phyloP scores from a whole-genome alignment of 345 rosid species.

The Melaleuca quinquenervia region DNA sequence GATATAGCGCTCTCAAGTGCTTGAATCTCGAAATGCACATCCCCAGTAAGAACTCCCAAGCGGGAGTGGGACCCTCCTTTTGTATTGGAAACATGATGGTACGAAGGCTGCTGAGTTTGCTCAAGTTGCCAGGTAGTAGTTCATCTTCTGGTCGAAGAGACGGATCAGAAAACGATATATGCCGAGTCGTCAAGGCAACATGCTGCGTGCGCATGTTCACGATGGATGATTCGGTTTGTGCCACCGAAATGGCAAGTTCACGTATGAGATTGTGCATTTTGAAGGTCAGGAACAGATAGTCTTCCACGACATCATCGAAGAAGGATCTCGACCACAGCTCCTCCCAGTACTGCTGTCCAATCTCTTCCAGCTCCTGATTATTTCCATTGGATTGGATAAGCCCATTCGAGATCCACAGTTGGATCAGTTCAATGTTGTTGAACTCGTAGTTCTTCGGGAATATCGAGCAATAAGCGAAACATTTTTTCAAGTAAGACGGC shows the following conservation, averaged over 20 bases:
- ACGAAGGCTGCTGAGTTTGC: background rate
- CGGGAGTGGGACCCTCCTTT: background rate
- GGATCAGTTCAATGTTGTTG: conserved; percentile 3
- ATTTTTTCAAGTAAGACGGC: conserved; percentile 23
- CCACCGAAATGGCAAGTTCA: conserved; percentile 11
- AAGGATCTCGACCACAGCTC: conserved; percentile 22
- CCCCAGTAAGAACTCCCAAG: background rate
- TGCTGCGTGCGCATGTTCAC: background rate
- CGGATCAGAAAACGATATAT: background rate
- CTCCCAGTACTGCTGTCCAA: conserved; percentile 9
- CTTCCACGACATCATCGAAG: conserved; percentile 7
- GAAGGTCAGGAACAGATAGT: background rate
- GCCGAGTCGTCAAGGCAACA: background rate
- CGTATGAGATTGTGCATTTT: conserved; percentile 25
- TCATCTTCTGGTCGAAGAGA: background rate
- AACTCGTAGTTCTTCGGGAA: conserved; percentile 16
- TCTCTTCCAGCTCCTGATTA: conserved; percentile 1
- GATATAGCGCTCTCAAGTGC: background rate
- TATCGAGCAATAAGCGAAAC: conserved; percentile 27
- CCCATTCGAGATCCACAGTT: conserved; percentile 7
- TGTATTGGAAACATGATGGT: background rate
- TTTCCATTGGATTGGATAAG: background rate
- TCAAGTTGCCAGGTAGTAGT: background rate
- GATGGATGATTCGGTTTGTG: background rate
- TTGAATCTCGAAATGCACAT: background rate